Conservation (phyloP, 106 monocot genomes). For the Platanthera zijinensis region DNA sequence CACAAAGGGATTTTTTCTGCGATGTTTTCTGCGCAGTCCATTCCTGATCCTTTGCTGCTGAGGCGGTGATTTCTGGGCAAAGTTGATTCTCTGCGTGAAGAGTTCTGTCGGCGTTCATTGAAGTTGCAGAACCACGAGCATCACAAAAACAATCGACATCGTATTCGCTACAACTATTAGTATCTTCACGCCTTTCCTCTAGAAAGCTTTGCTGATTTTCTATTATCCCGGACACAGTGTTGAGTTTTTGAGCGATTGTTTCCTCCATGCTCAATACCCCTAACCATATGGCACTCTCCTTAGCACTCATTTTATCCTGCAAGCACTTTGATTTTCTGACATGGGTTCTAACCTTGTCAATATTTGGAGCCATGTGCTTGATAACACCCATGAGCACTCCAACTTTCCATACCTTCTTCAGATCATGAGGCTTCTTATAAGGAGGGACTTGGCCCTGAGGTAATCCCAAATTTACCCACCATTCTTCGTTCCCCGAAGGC, state of each 20-base stretch:
- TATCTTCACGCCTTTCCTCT: conserved; percentile 46
- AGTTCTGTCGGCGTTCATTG: conserved; percentile 24
- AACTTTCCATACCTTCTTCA: conserved; percentile 96
- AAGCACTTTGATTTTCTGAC: conserved; percentile 91
- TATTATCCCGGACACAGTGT: conserved; percentile 48
- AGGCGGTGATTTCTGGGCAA: conserved; percentile 7
- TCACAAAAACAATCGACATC: conserved; percentile 48
- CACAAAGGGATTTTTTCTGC: conserved; percentile 20
- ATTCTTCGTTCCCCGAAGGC: conserved; percentile 86
- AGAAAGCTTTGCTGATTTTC: conserved; percentile 32
- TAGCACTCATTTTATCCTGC: conserved; percentile 98
- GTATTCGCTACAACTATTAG: conserved; percentile 50
- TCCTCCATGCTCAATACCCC: conserved; percentile 75
- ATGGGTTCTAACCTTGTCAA: conserved; percentile 72
- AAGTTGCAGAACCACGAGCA: conserved; percentile 36
- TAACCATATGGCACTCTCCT: conserved; percentile 91
- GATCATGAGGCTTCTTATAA: conserved; percentile 93
- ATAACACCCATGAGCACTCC: conserved; percentile 87
- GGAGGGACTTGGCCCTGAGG: conserved; percentile 44
- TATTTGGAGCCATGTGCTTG: conserved; percentile 97
- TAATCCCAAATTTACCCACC: conserved; percentile 73
- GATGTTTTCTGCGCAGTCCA: conserved; percentile 8
- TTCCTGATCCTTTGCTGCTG: conserved; percentile 9
- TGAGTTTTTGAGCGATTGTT: conserved; percentile 17
- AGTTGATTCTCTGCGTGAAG: conserved; percentile 1